Percentiles rank a stretch among this genome's conserved stretches.
Conservation (phyloP, 257 asterid species). For the Vinca minor region DNA sequence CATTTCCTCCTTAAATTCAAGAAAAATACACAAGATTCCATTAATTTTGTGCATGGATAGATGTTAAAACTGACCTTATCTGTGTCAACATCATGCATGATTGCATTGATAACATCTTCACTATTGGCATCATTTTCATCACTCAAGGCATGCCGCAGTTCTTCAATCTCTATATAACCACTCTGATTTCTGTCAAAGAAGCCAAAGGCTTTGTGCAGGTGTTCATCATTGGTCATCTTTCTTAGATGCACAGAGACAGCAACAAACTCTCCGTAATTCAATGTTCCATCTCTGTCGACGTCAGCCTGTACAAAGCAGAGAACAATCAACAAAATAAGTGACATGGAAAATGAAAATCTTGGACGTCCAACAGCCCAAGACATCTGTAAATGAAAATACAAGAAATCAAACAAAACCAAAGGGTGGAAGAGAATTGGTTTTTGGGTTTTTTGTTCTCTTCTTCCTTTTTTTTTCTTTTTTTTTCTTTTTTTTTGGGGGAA, state of each 20-base stretch:
- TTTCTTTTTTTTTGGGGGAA: neutral
- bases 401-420: neutral
- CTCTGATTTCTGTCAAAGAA: slow-evolving; percentile 55
- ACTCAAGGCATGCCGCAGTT: slow-evolving; percentile 55
- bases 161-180: slow-evolving; percentile 65
- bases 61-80: slow-evolving; percentile 43
- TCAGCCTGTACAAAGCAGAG: slow-evolving; percentile 45
- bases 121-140: slow-evolving; percentile 46
- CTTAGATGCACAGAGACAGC: slow-evolving; percentile 66
- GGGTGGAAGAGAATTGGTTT: neutral
- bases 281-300: slow-evolving; percentile 56
- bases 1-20: neutral
- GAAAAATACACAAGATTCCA: neutral
- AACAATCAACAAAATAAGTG: neutral
- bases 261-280: slow-evolving; percentile 60
- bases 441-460: neutral
- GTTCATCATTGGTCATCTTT: slow-evolving; percentile 78
- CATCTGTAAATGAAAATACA: neutral
- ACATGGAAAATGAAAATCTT: neutral
- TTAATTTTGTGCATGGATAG: neutral
- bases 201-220: slow-evolving; percentile 63
- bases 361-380: neutral
- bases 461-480: neutral
- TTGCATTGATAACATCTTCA: slow-evolving; percentile 58
- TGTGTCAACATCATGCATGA: slow-evolving; percentile 80